Base-by-base conservation (phyloP, 495 filamentous ascomycete species). In the Penicillium lividum region DNA sequence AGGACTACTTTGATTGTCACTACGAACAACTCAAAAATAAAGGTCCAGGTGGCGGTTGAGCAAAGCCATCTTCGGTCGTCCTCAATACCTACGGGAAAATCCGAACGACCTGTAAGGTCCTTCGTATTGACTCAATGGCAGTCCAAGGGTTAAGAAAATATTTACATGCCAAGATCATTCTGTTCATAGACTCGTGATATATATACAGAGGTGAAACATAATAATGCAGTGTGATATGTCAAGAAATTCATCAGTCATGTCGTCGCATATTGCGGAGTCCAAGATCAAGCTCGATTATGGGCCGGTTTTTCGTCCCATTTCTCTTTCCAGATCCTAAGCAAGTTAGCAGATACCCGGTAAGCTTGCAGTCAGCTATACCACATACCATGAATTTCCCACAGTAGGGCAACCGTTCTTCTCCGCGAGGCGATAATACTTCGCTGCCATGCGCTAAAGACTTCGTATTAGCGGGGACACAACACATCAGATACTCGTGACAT, bases 351-450 rank as follows among this genome's bases (percentile, higher is more conserved):
- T 22, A 22, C 22, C 22, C 22, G 22, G 22, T 22, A 22, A 22
- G 22, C 22, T 22, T 22, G 22, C 22, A 22, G 22, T 22, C 22
- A 22, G 22, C 22, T 22, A 22, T n/a, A 29, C 51, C 53, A 82
- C 90, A 77, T 87, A 97, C 94, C 94, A 98, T 51, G 90, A 90
- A 76, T 97, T 98, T 33, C 94, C 94, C 57, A 98, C 78, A 44
- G 85, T 91, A 77, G 96, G 97, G 70, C 84, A 88, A 40, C 94
- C 94, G 63, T 86, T 89, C 66, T 89, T 74, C 77, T 98, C 94
- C 38, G 94, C 94, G 62, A 92, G 82, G 62, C 93, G 91, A 72
- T 96, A 92, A 77, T 96, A 98, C 79, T 89, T 89, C 57, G 95
- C 95, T 48, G 93, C 87, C 70, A 83, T 85, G 74, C 84, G 92